phyloP scores from a whole-genome alignment of 306 rosid species.

The Vigna reflexopilosa region DNA sequence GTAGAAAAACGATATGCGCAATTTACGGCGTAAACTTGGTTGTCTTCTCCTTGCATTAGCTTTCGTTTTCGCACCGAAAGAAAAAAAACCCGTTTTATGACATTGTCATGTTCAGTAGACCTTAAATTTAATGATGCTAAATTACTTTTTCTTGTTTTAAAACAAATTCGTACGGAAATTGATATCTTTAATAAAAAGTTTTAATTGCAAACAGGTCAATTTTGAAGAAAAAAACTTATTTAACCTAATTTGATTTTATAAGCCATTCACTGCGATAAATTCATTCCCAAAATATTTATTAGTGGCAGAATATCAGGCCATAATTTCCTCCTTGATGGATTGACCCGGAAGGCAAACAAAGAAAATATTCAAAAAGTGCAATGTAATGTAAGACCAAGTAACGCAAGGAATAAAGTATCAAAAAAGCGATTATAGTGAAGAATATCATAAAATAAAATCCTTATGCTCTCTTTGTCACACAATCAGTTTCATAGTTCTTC shows the following conservation, averaged over 20 bases:
- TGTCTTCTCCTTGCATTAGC: background rate
- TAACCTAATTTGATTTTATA: background rate
- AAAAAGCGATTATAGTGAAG: background rate
- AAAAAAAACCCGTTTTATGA: background rate
- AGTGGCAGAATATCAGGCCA: background rate
- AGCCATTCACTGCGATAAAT: background rate
- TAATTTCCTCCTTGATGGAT: background rate
- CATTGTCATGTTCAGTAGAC: background rate
- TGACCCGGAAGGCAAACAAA: conserved; percentile 34
- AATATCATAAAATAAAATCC: background rate
- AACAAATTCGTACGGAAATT: too few species aligned
- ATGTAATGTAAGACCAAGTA: background rate
- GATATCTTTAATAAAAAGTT: too few species aligned
- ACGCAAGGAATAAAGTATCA: conserved; percentile 14
- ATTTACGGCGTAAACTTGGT: conserved; percentile 38
- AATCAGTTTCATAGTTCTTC: background rate
- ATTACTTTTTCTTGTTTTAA: too few species aligned
- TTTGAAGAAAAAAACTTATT: too few species aligned
- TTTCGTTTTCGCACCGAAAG: background rate
- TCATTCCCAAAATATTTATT: background rate
- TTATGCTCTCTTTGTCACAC: background rate
- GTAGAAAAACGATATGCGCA: conserved; percentile 19
- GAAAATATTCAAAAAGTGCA: conserved; percentile 21
- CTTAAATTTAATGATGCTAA: too few species aligned
- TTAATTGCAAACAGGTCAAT: too few species aligned